Base-by-base conservation (phyloP, 2,329 filamentous ascomycete genomes). In the Neofusicoccum cordaticola region DNA sequence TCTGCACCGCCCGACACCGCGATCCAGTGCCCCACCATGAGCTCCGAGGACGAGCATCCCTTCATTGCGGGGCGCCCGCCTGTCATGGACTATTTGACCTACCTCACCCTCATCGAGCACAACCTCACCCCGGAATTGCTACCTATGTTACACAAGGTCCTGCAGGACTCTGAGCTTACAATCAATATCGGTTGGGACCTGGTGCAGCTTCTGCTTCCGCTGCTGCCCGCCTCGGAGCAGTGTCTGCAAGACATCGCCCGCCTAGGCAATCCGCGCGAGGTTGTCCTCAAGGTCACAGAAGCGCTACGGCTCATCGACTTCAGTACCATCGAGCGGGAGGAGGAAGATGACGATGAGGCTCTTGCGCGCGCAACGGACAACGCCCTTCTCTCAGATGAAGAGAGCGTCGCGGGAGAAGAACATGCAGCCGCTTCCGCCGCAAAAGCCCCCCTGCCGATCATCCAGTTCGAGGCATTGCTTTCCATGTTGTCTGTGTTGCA, bases 181-280 rank as follows among this genome's bases (percentile, higher is more conserved):
- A 85, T 85, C 66, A 89, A 92, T 64, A 93, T 94, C 70, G 91
- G 91, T 57, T 95, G 91, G 91, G 91, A 95, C 74, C 80, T 94
- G 60, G 88, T 95, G 22, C 88, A 90, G 72, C 86, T 92, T 71
- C 84, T 95, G 4, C 82, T 93, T 27, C 83, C 86, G 41, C 78
- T 92, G 4, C 83, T 90, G 1, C 85, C 86, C 2, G 80, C 82
- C 2, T 89, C 88, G n/a, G 87, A 90, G 69, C 77, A 83, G 52
- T 93, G 91, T 72, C 81, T 94, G 15, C 85, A 89, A 73, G 90
- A 88, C 35, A 88, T 94, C 61, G 91, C 91, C 37, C 85, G 88
- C 27, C 82, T 92, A 44, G 91, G 91, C 58, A 95, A 94, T 73
- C 91, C 91, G 1, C 83, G 91, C 58, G 91, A 95, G 76, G 90